These are phyloP conservation scores for Trypanosomatidae sp. DNA, from an alignment of 208 protist genomes.

Conservation along the genomic window DNA sequence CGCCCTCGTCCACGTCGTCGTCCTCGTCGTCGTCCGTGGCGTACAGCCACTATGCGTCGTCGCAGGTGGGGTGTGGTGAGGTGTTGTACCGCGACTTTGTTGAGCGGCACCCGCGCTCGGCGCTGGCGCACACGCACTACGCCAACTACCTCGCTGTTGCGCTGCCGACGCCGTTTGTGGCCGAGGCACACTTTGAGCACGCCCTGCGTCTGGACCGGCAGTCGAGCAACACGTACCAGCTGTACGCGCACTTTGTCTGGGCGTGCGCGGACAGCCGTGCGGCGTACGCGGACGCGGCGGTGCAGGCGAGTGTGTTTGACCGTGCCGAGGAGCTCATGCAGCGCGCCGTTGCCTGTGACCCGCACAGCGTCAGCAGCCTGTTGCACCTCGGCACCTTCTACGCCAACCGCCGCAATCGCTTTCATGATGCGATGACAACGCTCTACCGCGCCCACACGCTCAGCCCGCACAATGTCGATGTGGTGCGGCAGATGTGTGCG, in stretches of 20 bases:
- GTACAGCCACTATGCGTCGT: constrained; percentile 8
- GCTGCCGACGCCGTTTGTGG: constrained; percentile 44
- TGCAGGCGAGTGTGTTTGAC: constrained; percentile 22
- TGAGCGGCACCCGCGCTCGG: constrained; percentile 12
- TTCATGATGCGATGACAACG: constrained; percentile 44
- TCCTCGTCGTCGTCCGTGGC: no score
- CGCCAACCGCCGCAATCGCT: constrained; percentile 31
- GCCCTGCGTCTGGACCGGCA: constrained; percentile 29
- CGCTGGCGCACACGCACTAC: constrained; percentile 28
- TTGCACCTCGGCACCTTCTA: constrained; percentile 52
- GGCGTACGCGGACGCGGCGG: constrained; percentile 12
- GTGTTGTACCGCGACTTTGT: constrained; percentile 31
- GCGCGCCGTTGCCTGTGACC: constrained; percentile 20
- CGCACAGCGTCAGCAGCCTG: constrained; percentile 18
- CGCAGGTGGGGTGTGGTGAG: constrained; percentile 19
- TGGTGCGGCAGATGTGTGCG: constrained; percentile 27
- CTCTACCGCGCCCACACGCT: constrained; percentile 39
- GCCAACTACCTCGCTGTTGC: constrained; percentile 47
- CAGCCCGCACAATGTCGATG: constrained; percentile 33
- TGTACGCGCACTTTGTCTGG: constrained; percentile 58
- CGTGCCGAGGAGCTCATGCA: constrained; percentile 37
- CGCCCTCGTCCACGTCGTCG: no score
- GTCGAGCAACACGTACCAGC: constrained; percentile 13
- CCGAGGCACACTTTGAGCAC: constrained; percentile 35
- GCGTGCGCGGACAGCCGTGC: constrained; percentile 20